Conservation (phyloP, 1,284 basidiomycete species). For the Ustilago xerochloae region DNA sequence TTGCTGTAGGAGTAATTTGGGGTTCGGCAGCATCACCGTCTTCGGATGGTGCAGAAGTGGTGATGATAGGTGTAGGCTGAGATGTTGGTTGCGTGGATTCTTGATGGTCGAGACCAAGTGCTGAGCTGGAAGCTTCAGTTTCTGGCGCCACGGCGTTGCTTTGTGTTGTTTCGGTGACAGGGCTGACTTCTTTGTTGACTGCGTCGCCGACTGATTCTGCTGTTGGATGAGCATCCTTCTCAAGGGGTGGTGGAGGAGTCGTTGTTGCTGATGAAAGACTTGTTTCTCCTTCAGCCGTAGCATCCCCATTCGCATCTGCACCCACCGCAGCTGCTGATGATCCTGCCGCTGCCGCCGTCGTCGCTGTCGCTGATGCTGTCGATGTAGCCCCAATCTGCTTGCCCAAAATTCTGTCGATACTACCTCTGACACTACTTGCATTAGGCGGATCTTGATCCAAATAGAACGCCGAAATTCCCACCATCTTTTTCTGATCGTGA, state of each 20-base stretch:
- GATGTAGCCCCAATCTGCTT: no score
- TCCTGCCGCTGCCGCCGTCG: constrained; percentile 1
- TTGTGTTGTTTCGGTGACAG: neutral
- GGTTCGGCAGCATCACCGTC: constrained; percentile 16
- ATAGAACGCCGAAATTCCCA: constrained; percentile 64
- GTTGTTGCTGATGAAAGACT: neutral
- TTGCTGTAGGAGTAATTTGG: neutral
- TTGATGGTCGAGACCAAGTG: constrained; percentile 16
- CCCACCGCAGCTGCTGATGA: neutral
- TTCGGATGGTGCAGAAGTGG: constrained; percentile 36
- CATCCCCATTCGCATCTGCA: neutral
- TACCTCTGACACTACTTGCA: constrained; percentile 44
- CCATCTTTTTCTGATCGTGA: constrained; percentile 63
- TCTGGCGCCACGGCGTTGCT: neutral
- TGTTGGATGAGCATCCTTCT: constrained; percentile 21
- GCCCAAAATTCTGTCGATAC: constrained; percentile 34
- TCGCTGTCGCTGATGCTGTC: neutral
- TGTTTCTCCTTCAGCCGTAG: constrained; percentile 1
- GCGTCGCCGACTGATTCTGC: neutral
- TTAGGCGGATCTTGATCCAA: constrained; percentile 65
- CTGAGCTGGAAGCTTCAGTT: constrained; percentile 20
- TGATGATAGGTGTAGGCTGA: constrained; percentile 31
- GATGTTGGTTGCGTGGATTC: neutral
- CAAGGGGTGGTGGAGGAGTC: constrained; percentile 20
- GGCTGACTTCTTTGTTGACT: neutral